Base-by-base conservation (phyloP, 805 yeast species). In the Candida endomychidarum region DNA sequence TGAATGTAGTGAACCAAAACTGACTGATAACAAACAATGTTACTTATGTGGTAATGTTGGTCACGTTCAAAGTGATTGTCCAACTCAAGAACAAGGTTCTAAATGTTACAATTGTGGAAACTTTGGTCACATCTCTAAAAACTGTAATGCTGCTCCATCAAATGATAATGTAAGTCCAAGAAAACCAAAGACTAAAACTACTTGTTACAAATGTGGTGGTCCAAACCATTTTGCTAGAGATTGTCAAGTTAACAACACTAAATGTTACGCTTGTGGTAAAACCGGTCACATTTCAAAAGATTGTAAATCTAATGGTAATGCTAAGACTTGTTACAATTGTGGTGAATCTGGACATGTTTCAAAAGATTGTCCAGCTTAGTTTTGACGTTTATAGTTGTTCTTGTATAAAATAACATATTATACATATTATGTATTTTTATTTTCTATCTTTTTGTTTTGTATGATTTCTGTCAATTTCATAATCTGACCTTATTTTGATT, bases 221-320 rank as follows among this genome's bases (percentile, higher is more conserved):
- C 89, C 93, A 60, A 86, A 86, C 80, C 96, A 88, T 66, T 83
- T 82, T 69, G 95, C 96, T 50, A 83, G 86, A 71, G 95, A 87
- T 65, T 87, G 96, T 69, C 83, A 81, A 63, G 81, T 80, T 52
- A 76, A 80, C 42, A 54, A 54, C 40, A 75, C 80, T 60, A 86
- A 86, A 69, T 89, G 97, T 70, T 90, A 87, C 77, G 85, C 90
- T 47, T 89, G 97, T 69, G 96, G 96, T 54, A 80, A 82, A 65
- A 72, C 78, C 48, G 96, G 96, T 42, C 97, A 90, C 73, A 80
- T 87, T 55, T 81, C 93, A 48, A 86, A 80, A 65, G 95, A 85
- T 51, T 88, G 96, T 69, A 43, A 41, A 33, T 66, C 78, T 37
- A 74, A 75, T 47, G 81, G 76, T 48, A 56, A 53, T 52, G 53